Conservation (phyloP, 163 green algal species). For the Chlorella variabilis region DNA sequence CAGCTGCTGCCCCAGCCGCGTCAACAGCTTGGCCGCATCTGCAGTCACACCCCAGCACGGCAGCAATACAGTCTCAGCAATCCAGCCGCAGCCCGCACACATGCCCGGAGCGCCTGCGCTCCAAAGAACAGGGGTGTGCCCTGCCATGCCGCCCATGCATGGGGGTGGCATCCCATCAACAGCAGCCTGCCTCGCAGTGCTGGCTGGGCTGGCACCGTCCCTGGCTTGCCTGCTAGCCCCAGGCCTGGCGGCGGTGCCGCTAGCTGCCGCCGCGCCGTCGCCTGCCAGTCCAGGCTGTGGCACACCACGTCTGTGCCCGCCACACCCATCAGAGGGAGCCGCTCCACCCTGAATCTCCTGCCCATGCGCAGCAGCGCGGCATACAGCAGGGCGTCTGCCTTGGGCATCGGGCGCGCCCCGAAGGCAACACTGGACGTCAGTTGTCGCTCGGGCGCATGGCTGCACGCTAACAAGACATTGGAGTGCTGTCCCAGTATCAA, state of each 20-base stretch:
- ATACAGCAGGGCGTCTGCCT: slow-evolving; percentile 7
- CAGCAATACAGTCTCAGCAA: too few species aligned
- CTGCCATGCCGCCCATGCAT: too few species aligned
- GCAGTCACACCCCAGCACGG: too few species aligned
- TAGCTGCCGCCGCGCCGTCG: neutral
- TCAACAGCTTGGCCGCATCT: slow-evolving; percentile 6
- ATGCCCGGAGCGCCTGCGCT: too few species aligned
- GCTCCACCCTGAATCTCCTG: neutral
- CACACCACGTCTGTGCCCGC: slow-evolving; percentile 5
- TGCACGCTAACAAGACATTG: too few species aligned
- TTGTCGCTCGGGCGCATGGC: too few species aligned
- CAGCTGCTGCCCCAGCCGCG: slow-evolving; percentile 12
- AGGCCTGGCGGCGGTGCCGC: neutral
- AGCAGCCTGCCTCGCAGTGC: too few species aligned
- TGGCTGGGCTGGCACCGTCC: too few species aligned
- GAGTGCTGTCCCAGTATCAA: too few species aligned
- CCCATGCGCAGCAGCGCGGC: slow-evolving; percentile 1
- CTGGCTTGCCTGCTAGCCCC: slow-evolving; percentile 8
- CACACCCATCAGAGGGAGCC: slow-evolving; percentile 15
- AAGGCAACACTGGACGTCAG: neutral
- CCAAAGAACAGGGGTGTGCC: too few species aligned
- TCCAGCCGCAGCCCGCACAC: too few species aligned
- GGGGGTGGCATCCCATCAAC: too few species aligned
- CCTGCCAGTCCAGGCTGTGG: neutral
- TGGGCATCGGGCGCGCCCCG: neutral